phyloP scores from a whole-genome alignment of 306 rosid genomes.

The Cotoneaster glaucophyllus region DNA sequence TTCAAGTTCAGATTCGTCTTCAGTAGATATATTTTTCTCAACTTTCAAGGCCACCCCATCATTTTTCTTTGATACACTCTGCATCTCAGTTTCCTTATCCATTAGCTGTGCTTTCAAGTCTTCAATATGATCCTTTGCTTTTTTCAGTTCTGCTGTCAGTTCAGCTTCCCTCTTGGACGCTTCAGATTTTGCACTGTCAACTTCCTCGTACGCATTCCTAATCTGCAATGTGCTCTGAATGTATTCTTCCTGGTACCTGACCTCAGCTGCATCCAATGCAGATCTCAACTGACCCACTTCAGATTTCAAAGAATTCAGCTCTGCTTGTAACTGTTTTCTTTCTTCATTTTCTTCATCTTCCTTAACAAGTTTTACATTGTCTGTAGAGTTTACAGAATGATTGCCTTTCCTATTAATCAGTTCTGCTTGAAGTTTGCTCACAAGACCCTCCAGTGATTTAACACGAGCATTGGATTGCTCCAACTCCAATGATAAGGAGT shows the following conservation, averaged over 20 bases:
- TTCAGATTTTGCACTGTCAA: slow-evolving; percentile 57
- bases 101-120: slow-evolving; percentile 45
- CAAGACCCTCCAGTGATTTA: slow-evolving; percentile 62
- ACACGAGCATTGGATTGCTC: slow-evolving; percentile 63
- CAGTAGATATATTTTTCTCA: slow-evolving; percentile 19
- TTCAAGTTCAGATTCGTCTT: slow-evolving; percentile 36
- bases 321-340: slow-evolving; percentile 39
- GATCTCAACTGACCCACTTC: slow-evolving; percentile 60
- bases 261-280: slow-evolving; percentile 74
- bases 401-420: slow-evolving; percentile 23
- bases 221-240: slow-evolving; percentile 77
- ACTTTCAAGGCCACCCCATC: slow-evolving; percentile 23
- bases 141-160: slow-evolving; percentile 43
- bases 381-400: slow-evolving; percentile 16
- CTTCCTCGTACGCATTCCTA: slow-evolving; percentile 62
- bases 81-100: slow-evolving; percentile 55
- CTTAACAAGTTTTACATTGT: slow-evolving; percentile 17
- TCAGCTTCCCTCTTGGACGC: slow-evolving; percentile 46
- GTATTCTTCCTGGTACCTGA: slow-evolving; percentile 73
- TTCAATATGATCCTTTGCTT: slow-evolving; percentile 39
- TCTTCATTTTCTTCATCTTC: slow-evolving; percentile 44
- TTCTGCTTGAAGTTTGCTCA: slow-evolving; percentile 49
- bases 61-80: slow-evolving; percentile 39
- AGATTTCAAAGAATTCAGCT: slow-evolving; percentile 42
- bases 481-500: slow-evolving; percentile 47